Evolutionary conservation across 306 rosid genomes (phyloP).

Genomic region (Medicago truncatula): MtrunA17r5.0-ANR NC_053049.1:41146501-41147000

Average conservation of each 20-base stretch:
- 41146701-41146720: slow-evolving; percentile 36
- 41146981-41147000: slow-evolving; percentile 63
- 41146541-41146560: slow-evolving; percentile 57
- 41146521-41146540: slow-evolving; percentile 50
- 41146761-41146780: slow-evolving; percentile 47
- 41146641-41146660: slow-evolving; percentile 55
- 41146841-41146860: not conserved
- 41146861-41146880: not conserved
- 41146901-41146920: not conserved
- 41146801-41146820: slow-evolving; percentile 29
- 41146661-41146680: slow-evolving; percentile 40
- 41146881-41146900: not conserved
- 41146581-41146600: slow-evolving; percentile 67
- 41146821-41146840: slow-evolving; percentile 21
- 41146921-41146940: not conserved
- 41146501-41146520: slow-evolving; percentile 74
- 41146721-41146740: slow-evolving; percentile 40
- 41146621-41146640: slow-evolving; percentile 69
- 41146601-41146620: slow-evolving; percentile 51
- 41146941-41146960: not conserved
- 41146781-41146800: slow-evolving; percentile 26
- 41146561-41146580: slow-evolving; percentile 69
- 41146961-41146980: slow-evolving; percentile 49
- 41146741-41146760: slow-evolving; percentile 44
- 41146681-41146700: slow-evolving; percentile 37